These are phyloP conservation scores for Scolecobasidium constrictum DNA, from an alignment of 2,329 filamentous ascomycete genomes.

Conservation along the genomic window DNA sequence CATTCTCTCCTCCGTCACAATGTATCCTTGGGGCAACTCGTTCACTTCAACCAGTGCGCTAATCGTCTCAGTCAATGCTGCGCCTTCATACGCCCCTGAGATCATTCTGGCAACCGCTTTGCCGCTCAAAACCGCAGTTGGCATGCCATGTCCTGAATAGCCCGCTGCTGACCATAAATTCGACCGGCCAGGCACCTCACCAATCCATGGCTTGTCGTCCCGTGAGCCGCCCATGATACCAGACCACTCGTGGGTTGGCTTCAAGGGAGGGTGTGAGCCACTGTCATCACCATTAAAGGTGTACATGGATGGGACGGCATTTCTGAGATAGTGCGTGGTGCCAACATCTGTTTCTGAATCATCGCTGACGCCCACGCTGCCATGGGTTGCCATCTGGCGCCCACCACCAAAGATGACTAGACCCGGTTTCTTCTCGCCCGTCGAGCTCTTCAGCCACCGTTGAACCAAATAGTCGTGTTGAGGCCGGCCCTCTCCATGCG, in stretches of 20 bases:
- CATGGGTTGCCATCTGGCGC: constrained; percentile 34
- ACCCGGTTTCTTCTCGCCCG: constrained; percentile 33
- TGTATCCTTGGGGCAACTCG: too few species aligned
- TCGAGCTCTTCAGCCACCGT: constrained; percentile 38
- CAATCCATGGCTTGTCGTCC: constrained; percentile 62
- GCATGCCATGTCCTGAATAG: constrained; percentile 66
- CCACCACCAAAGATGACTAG: constrained; percentile 65
- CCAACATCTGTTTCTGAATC: constrained; percentile 47
- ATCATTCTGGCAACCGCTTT: constrained; percentile 54
- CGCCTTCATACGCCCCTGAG: constrained; percentile 27
- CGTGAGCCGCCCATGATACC: constrained; percentile 69
- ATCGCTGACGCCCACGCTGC: constrained; percentile 45
- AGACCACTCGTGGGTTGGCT: constrained; percentile 51
- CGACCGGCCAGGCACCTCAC: constrained; percentile 47
- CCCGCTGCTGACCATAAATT: constrained; percentile 55
- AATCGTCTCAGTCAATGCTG: constrained; percentile 18
- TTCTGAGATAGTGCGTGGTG: constrained; percentile 45
- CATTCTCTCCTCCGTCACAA: too few species aligned
- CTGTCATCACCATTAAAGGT: constrained; percentile 26
- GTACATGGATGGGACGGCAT: too few species aligned
- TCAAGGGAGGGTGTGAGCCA: constrained; percentile 29
- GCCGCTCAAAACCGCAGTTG: constrained; percentile 56
- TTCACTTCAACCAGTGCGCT: too few species aligned
- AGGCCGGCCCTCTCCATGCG: neutral
- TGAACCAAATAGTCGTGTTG: constrained; percentile 63